Percentiles rank a stretch among this genome's conserved stretches.
phyloP scores from a whole-genome alignment of 1,284 basidiomycete species.

The Gymnopus androsaceus region DNA sequence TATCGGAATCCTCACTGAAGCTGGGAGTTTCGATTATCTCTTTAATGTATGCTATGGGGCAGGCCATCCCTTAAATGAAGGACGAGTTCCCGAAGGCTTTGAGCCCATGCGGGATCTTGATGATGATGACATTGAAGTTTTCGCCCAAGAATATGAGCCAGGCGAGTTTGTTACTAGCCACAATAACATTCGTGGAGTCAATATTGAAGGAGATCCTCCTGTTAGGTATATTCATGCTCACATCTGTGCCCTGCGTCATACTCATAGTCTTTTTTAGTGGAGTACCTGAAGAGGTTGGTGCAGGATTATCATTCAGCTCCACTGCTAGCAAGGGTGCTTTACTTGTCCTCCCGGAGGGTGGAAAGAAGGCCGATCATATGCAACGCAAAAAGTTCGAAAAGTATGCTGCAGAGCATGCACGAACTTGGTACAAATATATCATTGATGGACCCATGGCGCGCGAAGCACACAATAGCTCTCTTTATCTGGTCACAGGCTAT shows the following conservation, averaged over 20 bases:
- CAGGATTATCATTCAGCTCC: not conserved
- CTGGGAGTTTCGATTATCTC: conserved; percentile 6
- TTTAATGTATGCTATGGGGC: conserved; percentile 9
- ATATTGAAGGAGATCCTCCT: not conserved
- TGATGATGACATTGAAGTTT: not conserved
- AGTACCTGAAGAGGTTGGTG: not conserved
- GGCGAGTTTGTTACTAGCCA: not conserved
- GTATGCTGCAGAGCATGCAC: not conserved
- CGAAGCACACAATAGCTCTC: not conserved
- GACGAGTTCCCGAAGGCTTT: conserved; percentile 5
- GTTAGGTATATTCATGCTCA: not conserved
- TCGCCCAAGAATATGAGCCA: not conserved
- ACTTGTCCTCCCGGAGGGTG: conserved; percentile 7
- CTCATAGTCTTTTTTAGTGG: not conserved
- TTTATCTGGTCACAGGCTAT: conserved; percentile 5
- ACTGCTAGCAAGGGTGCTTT: not conserved
- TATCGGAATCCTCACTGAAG: not conserved
- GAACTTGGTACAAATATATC: not conserved
- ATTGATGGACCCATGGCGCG: not conserved
- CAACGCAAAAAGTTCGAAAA: not conserved
- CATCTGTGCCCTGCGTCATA: not conserved
- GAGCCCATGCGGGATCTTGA: not conserved
- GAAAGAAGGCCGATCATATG: not conserved
- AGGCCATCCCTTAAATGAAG: not conserved
- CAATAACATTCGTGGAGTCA: not conserved